Evolutionary conservation across 2,329 filamentous ascomycete genomes (phyloP), one percentile per base, ranked within the genome.

Genomic region (Penicillium polonicum): DNA sequence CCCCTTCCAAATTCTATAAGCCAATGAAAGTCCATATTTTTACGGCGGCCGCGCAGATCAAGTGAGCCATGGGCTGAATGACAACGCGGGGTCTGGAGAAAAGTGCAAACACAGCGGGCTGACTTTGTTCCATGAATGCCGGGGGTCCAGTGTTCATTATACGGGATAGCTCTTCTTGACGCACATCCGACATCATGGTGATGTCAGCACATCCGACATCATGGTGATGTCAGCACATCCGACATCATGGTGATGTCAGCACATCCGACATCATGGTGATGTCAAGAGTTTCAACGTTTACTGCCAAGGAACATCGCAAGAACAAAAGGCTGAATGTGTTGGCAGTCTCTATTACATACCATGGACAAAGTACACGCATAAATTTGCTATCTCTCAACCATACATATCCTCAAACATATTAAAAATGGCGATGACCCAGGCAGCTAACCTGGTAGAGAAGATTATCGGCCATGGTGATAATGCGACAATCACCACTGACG

Each of bases 371-470:
- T 44, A 9, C 23, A 35, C 9, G 2, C 10, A 23, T n/a, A n/a
- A 48, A 31, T 15, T 17, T 8, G 3, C 10, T 8, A 15, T 19
- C 5, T 21, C 12, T 12, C 10, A 43, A 45, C 5, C 17, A 12
- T 12, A 23, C 21, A 36, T 27, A 36, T 17, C 12, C 13, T 6
- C 21, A 15, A 48, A 41, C 27, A n/a, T 25, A 56, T 19, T 9
- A 52, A 77, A 52, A 29, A 88, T 87, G 80, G 79, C 84, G 25
- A 72, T 83, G 55, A 80, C 85, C 52, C 86, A 89, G 80, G 87
- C 85, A 75, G 90, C 90, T 48, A 84, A 83, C 59, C 71, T 82
- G 56, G 83, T 75, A 54, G 91, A 94, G 70, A 84, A 88, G 77
- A 76, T 75, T 49, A 70, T 92, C 48, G 89, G 89, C 50, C 88